A percentile compares a stretch with the other conserved stretches of the same genome.
Conservation (phyloP, 768 basidiomycete species). For the Thelephora aurantiotincta region DNA sequence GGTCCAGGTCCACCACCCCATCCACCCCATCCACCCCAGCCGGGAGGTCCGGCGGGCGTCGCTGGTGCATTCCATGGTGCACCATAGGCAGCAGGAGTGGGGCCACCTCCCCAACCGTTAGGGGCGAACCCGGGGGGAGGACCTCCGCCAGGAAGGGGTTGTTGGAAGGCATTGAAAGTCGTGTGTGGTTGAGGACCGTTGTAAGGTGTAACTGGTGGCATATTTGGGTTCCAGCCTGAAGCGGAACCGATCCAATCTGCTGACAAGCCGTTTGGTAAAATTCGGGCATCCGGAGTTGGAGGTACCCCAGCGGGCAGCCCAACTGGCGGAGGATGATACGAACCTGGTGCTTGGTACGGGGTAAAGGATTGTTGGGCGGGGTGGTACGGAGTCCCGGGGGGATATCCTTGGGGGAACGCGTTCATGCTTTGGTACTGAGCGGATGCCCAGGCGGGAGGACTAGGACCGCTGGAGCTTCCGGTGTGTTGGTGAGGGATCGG, state of each 20-base stretch:
- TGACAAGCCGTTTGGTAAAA: conserved; percentile 12
- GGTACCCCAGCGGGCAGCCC: conserved; percentile 12
- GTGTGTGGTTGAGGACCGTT: conserved; percentile 7
- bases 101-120: conserved; percentile 1
- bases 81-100: conserved; percentile 5
- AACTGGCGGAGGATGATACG: conserved; percentile 19
- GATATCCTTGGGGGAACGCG: background rate
- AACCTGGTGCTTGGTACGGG: conserved; percentile 10
- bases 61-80: conserved; percentile 3
- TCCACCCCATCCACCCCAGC: conserved; percentile 4
- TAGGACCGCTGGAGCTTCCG: background rate
- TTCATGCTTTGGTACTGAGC: background rate
- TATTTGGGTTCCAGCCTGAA: background rate
- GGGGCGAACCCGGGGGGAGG: background rate
- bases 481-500: background rate
- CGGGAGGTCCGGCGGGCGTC: conserved; percentile 5
- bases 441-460: background rate
- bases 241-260: conserved; percentile 19
- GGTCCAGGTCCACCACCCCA: conserved; percentile 11
- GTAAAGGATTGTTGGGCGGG: background rate
- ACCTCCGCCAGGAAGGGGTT: conserved; percentile 15
- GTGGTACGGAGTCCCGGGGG: background rate
- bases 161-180: conserved; percentile 17
- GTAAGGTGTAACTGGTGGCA: conserved; percentile 6
- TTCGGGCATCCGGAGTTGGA: conserved; percentile 7